These are phyloP conservation scores for Schizothecium vesticola DNA, from an alignment of 495 filamentous ascomycete species.

Conservation along the genomic window DNA sequence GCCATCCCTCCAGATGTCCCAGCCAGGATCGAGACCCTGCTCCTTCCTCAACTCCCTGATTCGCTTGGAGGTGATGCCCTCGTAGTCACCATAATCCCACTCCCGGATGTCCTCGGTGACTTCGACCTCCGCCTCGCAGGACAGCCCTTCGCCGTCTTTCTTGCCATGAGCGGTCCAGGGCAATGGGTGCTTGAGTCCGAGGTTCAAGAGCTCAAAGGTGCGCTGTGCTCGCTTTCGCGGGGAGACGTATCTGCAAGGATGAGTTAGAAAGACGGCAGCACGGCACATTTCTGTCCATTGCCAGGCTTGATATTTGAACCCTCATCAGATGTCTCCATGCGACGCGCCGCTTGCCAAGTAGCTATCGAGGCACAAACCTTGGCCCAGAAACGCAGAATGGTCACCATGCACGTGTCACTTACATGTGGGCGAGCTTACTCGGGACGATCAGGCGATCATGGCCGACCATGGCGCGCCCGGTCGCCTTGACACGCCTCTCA, in stretches of 20 bases:
- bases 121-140: slow-evolving; percentile 50
- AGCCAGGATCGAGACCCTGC: slow-evolving; percentile 52
- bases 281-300: too few species aligned
- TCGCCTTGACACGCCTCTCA: slow-evolving; percentile 75
- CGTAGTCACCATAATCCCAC: slow-evolving; percentile 96
- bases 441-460: slow-evolving; percentile 83
- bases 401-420: slow-evolving; percentile 16
- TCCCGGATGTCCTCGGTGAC: slow-evolving; percentile 77
- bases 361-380: too few species aligned
- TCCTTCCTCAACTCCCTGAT: slow-evolving; percentile 59
- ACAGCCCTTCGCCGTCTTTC: slow-evolving; percentile 22
- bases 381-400: too few species aligned
- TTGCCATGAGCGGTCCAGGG: slow-evolving; percentile 44
- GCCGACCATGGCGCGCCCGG: slow-evolving; percentile 77
- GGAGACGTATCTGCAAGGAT: slow-evolving; percentile 62
- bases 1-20: slow-evolving; percentile 84
- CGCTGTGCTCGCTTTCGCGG: slow-evolving; percentile 79
- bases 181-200: slow-evolving; percentile 37
- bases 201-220: slow-evolving; percentile 79
- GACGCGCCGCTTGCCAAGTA: too few species aligned
- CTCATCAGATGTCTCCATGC: background rate
- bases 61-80: slow-evolving; percentile 73
- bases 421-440: slow-evolving; percentile 70
- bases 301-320: background rate
- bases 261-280: background rate